phyloP scores from a whole-genome alignment of 1,284 basidiomycete genomes.

The Pyrrhoderma lamaoense region DNA sequence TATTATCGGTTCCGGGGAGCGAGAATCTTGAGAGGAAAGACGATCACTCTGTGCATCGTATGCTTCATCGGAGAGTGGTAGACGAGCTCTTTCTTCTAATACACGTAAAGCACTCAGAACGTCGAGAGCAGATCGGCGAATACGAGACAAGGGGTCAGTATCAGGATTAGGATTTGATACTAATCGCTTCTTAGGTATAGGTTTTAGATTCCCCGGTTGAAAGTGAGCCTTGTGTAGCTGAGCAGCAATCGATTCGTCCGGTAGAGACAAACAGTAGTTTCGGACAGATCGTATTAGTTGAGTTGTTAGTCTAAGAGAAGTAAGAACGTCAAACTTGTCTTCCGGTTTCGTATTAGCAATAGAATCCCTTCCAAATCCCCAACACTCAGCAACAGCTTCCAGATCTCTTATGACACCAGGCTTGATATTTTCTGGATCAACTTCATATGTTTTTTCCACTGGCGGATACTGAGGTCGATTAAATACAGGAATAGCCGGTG shows the following conservation, averaged over 20 bases:
- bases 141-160: slow-evolving; percentile 54
- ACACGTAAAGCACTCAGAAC: slow-evolving; percentile 66
- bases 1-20: slow-evolving; percentile 31
- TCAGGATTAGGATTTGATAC: slow-evolving; percentile 30
- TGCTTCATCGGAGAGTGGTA: slow-evolving; percentile 64
- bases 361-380: slow-evolving; percentile 30
- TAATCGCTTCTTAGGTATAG: slow-evolving; percentile 32
- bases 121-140: slow-evolving; percentile 68
- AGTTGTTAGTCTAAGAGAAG: slow-evolving; percentile 66
- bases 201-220: slow-evolving; percentile 35
- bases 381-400: slow-evolving; percentile 46
- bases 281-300: slow-evolving; percentile 69
- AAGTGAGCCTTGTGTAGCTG: slow-evolving; percentile 31
- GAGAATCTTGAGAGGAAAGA: slow-evolving; percentile 33
- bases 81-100: slow-evolving; percentile 57
- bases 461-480: slow-evolving; percentile 40
- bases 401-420: slow-evolving; percentile 69
- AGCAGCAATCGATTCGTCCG: slow-evolving; percentile 57
- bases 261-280: slow-evolving; percentile 73
- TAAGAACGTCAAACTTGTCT: slow-evolving; percentile 47
- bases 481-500: slow-evolving; percentile 48
- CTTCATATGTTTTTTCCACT: slow-evolving; percentile 55
- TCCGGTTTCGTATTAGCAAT: slow-evolving; percentile 21
- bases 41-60: slow-evolving; percentile 71
- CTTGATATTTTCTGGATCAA: slow-evolving; percentile 63